A percentile compares a stretch with the other conserved stretches of the same genome.
These are phyloP conservation scores for Cytospora piceicola DNA, from an alignment of 2,329 filamentous ascomycete species.

Conservation along the genomic window DNA sequence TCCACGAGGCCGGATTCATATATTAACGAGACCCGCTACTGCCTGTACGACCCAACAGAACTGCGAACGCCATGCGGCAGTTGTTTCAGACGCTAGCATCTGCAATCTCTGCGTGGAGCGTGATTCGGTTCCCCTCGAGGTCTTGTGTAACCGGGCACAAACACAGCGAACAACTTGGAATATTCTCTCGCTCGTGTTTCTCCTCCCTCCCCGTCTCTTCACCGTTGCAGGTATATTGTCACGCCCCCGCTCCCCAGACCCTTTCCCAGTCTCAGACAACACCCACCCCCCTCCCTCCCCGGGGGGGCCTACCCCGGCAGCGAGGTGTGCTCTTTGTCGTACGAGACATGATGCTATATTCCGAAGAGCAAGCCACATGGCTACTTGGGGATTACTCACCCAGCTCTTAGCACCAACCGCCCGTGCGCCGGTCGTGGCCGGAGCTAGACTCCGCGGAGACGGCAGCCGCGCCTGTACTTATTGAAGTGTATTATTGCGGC, in stretches of 20 bases:
- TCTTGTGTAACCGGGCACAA: constrained; percentile 11
- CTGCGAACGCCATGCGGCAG: constrained; percentile 27
- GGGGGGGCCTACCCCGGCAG: constrained; percentile 15
- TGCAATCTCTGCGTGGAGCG: constrained; percentile 5
- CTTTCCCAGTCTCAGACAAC: constrained; percentile 3
- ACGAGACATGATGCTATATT: constrained; percentile 22
- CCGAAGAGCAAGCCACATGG: constrained; percentile 23
- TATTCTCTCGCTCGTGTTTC: neutral
- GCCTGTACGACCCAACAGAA: neutral
- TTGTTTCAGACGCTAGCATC: constrained; percentile 26
- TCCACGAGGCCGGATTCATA: neutral
- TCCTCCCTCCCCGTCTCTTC: neutral
- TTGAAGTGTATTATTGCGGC: neutral
- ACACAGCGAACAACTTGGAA: neutral
- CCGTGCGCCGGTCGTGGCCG: neutral
- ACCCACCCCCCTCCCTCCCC: too few relatives aligned
- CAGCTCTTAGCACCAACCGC: neutral
- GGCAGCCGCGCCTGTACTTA: neutral
- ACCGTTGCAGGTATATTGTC: constrained; percentile 24
- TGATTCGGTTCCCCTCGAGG: constrained; percentile 3
- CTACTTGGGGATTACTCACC: constrained; percentile 16
- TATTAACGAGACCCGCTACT: neutral
- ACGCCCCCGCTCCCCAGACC: neutral
- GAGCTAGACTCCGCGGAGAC: neutral
- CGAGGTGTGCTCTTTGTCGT: constrained; percentile 2